phyloP scores from a whole-genome alignment of 345 rosid genomes.

The Hibiscus trionum region DNA sequence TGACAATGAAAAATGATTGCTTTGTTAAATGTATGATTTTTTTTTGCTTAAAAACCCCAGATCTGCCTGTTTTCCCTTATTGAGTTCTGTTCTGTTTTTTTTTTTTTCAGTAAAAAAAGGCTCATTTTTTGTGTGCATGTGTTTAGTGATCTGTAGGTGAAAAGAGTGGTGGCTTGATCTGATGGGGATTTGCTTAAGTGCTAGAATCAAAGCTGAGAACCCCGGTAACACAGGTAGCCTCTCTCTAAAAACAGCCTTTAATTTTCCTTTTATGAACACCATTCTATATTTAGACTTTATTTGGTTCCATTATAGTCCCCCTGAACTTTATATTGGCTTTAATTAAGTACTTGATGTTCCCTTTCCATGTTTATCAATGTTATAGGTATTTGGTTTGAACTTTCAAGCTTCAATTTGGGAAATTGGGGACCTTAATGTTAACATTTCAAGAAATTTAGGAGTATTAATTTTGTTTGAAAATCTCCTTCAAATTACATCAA shows the following conservation, averaged over 20 bases:
- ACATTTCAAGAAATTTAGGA: not conserved
- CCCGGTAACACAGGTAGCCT: constrained; percentile 53
- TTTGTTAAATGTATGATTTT: not conserved
- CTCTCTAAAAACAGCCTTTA: not conserved
- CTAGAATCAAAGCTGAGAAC: constrained; percentile 82
- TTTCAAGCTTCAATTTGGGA: not conserved
- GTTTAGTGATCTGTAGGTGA: constrained; percentile 20
- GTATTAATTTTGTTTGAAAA: too few relatives aligned
- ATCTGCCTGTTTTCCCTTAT: constrained; percentile 27
- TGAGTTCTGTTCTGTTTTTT: not conserved
- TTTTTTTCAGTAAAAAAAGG: constrained; percentile 1
- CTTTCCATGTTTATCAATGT: not conserved
- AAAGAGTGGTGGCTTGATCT: constrained; percentile 17
- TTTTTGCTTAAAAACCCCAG: constrained; percentile 11
- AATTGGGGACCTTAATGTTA: not conserved
- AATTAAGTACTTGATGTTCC: not conserved
- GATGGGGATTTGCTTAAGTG: constrained; percentile 94
- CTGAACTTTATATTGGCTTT: not conserved
- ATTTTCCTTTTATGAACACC: not conserved
- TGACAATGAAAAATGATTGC: not conserved
- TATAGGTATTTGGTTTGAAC: not conserved
- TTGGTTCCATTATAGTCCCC: not conserved
- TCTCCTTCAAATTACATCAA: too few relatives aligned
- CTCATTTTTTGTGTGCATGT: not conserved
- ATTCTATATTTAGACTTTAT: not conserved